These are phyloP conservation scores for Lentinula sp. DNA, from an alignment of 768 basidiomycete species.

Conservation along the genomic window DNA sequence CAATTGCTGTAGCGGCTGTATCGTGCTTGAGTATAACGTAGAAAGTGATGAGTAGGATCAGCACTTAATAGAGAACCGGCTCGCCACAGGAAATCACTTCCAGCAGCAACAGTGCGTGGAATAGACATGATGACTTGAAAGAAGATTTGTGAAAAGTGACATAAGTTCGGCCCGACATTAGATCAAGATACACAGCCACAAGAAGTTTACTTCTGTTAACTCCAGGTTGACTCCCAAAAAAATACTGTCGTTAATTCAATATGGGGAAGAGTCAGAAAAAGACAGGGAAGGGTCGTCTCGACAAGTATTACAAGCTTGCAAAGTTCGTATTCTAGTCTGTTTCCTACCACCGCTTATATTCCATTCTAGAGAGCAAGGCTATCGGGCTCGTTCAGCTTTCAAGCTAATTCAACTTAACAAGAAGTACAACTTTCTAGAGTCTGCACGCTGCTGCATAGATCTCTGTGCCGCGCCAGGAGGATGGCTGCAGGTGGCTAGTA, in stretches of 20 bases:
- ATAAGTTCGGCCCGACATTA: neutral
- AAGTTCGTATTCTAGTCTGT: constrained; percentile 43
- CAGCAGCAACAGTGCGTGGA: constrained; percentile 8
- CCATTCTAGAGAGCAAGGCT: constrained; percentile 88
- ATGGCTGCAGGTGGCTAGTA: constrained; percentile 97
- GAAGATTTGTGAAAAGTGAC: neutral
- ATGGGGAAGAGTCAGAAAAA: constrained; percentile 90
- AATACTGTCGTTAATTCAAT: neutral
- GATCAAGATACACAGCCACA: neutral
- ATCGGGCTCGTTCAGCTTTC: constrained; percentile 98
- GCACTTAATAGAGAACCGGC: constrained; percentile 36
- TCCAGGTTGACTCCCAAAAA: no score
- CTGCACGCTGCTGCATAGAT: constrained; percentile 91
- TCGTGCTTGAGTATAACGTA: neutral
- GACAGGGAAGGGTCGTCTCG: constrained; percentile 91
- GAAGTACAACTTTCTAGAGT: constrained; percentile 90
- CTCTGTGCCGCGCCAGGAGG: constrained; percentile 98
- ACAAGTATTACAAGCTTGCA: constrained; percentile 96
- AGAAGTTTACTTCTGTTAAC: no score
- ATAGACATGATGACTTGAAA: constrained; percentile 14
- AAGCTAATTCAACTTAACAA: constrained; percentile 98
- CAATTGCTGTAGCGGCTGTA: neutral
- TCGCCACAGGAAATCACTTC: constrained; percentile 29
- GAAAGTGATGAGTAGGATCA: constrained; percentile 7
- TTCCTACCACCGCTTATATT: neutral